Conservation (phyloP, 345 rosid species). For the Eucalyptus curtisii region DNA sequence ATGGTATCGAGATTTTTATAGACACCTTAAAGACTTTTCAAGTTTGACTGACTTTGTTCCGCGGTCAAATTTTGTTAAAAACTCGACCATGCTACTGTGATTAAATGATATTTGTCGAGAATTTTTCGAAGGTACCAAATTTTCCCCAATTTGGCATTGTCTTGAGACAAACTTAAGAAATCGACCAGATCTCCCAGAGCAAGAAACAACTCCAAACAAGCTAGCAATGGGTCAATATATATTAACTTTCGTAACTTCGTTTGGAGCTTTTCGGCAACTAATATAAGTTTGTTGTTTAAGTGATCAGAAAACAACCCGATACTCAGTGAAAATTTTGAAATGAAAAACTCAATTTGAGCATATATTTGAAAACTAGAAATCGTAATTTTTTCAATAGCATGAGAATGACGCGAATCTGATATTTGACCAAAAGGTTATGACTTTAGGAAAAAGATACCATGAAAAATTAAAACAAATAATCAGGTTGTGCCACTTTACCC, state of each 20-base stretch:
- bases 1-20: neutral
- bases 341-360: no score
- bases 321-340: neutral
- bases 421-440: neutral
- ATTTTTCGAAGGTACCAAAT: neutral
- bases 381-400: neutral
- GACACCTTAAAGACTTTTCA: neutral
- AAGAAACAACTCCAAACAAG: neutral
- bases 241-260: neutral
- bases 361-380: no score
- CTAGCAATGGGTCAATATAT: neutral
- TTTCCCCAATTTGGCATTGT: neutral
- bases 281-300: neutral
- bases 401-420: neutral
- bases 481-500: neutral
- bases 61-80: neutral
- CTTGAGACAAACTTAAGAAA: no score
- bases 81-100: neutral
- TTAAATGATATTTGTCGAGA: neutral
- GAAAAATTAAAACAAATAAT: neutral
- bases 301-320: neutral
- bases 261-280: no score
- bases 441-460: no score
- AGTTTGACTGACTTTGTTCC: neutral
- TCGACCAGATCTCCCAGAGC: neutral